Conservation (phyloP, 2,329 filamentous ascomycete genomes). For the Cladophialophora chaetospira region DNA sequence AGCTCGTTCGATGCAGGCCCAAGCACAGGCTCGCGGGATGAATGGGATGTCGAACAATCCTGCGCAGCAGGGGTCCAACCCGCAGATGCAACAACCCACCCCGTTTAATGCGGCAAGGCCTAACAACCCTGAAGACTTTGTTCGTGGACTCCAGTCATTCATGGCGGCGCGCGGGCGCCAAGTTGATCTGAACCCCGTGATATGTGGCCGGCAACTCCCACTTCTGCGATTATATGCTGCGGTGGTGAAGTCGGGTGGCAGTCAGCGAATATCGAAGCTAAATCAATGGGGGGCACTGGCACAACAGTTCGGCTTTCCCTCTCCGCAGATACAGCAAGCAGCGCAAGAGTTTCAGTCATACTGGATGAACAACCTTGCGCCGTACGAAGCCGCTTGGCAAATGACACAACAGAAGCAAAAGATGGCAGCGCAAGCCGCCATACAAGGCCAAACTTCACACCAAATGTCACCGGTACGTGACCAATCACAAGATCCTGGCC, state of each 20-base stretch:
- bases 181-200: constrained; percentile 71
- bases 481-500: constrained; percentile 36
- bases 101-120: constrained; percentile 27
- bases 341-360: constrained; percentile 68
- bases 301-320: constrained; percentile 61
- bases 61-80: constrained; percentile 17
- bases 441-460: constrained; percentile 42
- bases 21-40: constrained; percentile 18
- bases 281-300: constrained; percentile 77
- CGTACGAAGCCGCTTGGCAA: constrained; percentile 66
- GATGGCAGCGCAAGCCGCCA: constrained; percentile 43
- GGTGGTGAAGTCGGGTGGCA: constrained; percentile 76
- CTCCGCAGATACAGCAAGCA: constrained; percentile 66
- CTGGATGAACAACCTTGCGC: constrained; percentile 73
- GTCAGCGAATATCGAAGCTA: constrained; percentile 67
- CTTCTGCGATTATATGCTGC: constrained; percentile 75
- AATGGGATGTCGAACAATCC: constrained; percentile 22
- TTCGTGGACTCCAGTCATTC: constrained; percentile 75
- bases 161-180: constrained; percentile 73
- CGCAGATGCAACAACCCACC: constrained; percentile 24
- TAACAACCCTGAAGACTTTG: constrained; percentile 65
- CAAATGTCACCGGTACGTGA: constrained; percentile 42
- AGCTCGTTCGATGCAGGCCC: constrained; percentile 58
- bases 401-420: constrained; percentile 49
- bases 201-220: constrained; percentile 73